phyloP scores from a whole-genome alignment of 2,329 filamentous ascomycete species.

The Orbilia brochopaga region DNA sequence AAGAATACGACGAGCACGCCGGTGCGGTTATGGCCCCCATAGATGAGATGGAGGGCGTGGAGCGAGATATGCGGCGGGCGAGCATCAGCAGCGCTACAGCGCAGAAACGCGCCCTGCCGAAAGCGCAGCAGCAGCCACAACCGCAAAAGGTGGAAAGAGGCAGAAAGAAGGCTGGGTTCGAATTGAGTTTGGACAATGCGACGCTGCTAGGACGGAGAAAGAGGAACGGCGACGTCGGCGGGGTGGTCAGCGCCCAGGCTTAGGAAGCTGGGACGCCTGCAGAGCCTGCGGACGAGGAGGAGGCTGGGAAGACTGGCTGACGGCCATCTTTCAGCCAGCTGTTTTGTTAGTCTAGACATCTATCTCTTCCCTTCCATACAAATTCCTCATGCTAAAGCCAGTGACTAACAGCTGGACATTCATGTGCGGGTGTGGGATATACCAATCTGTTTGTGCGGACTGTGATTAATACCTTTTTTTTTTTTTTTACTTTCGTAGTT shows the following conservation, averaged over 20 bases:
- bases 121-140: constrained; percentile 65
- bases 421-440: background rate
- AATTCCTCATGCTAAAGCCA: background rate
- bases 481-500: too few relatives aligned
- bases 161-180: constrained; percentile 80
- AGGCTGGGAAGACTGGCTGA: background rate
- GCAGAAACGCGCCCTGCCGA: constrained; percentile 59
- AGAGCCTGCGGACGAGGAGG: too few relatives aligned
- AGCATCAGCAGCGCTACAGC: constrained; percentile 65
- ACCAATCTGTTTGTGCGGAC: too few relatives aligned
- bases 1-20: constrained; percentile 69
- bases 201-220: constrained; percentile 79
- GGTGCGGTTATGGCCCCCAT: constrained; percentile 68
- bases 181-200: constrained; percentile 87
- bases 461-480: too few relatives aligned
- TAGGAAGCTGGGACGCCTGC: constrained; percentile 23
- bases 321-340: background rate
- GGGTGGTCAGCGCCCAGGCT: constrained; percentile 44
- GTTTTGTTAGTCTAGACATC: background rate
- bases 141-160: constrained; percentile 77
- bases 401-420: background rate
- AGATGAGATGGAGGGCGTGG: constrained; percentile 68
- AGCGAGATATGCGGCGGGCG: constrained; percentile 84
- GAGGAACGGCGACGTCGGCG: constrained; percentile 56
- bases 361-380: background rate